These are phyloP conservation scores for Petasospora rhodanensis DNA, from an alignment of 1,139 yeast species.

Conservation along the genomic window DNA sequence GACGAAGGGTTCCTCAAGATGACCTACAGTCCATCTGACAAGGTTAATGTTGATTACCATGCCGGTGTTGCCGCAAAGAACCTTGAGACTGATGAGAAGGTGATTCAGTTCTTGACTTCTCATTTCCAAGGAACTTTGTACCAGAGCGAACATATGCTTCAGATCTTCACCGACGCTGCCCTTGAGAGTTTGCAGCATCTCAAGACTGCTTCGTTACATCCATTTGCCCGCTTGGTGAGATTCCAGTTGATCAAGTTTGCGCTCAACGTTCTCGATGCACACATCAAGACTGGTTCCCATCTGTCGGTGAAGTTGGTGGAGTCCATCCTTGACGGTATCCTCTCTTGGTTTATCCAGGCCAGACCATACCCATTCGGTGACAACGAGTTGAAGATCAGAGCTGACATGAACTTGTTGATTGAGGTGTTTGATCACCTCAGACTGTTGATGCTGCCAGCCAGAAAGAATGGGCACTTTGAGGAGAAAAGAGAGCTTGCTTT, in stretches of 20 bases:
- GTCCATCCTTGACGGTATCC: conserved; percentile 57
- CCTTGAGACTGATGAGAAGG: conserved; percentile 70
- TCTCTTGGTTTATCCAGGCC: conserved; percentile 72
- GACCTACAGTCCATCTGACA: conserved; percentile 90
- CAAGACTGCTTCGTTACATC: conserved; percentile 68
- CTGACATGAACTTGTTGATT: conserved; percentile 59
- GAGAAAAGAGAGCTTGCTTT: conserved; percentile 48
- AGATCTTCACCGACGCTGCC: conserved; percentile 61
- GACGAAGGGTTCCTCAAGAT: conserved; percentile 66
- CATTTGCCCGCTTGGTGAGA: conserved; percentile 69
- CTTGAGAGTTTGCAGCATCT: conserved; percentile 55
- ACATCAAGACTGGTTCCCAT: conserved; percentile 41
- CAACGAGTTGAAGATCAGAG: conserved; percentile 63
- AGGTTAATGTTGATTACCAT: conserved; percentile 48
- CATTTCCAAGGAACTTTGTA: conserved; percentile 77
- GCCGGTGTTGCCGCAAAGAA: conserved; percentile 45
- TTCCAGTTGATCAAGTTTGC: conserved; percentile 72
- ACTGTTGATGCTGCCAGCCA: conserved; percentile 13
- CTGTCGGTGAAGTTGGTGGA: conserved; percentile 43
- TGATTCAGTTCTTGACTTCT: conserved; percentile 69
- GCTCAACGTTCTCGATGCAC: conserved; percentile 57
- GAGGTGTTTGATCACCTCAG: conserved; percentile 40
- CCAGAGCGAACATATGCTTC: conserved; percentile 68
- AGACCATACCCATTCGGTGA: conserved; percentile 82
- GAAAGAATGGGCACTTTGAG: conserved; percentile 27